phyloP scores from a whole-genome alignment of 176 grass and related monocot species.

The Musa schizocarpa region DNA sequence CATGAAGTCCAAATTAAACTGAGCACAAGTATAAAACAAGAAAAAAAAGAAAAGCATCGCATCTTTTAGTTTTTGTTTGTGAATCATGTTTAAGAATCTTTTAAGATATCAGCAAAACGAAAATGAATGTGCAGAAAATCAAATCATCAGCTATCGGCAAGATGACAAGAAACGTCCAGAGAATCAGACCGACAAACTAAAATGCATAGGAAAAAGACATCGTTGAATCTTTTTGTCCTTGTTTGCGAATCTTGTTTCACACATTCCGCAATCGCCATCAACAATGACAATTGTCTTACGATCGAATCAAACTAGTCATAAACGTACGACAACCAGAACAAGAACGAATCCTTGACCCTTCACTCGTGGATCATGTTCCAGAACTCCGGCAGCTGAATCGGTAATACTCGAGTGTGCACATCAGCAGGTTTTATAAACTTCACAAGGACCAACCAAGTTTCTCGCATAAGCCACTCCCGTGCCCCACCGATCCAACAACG shows the following conservation, averaged over 20 bases:
- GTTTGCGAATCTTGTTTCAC: too few species aligned
- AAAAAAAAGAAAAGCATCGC: not conserved
- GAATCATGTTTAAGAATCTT: not conserved
- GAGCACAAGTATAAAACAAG: not conserved
- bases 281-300: too few species aligned
- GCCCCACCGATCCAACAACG: not conserved
- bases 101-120: not conserved
- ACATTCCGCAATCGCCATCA: too few species aligned
- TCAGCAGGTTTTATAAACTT: too few species aligned
- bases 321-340: too few species aligned
- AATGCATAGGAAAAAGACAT: not conserved
- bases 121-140: not conserved
- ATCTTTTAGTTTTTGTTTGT: not conserved
- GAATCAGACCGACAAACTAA: not conserved
- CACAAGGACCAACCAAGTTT: not conserved
- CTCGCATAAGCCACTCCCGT: not conserved
- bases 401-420: too few species aligned
- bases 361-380: too few species aligned
- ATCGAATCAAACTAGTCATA: too few species aligned
- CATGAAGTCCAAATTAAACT: not conserved
- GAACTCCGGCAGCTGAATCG: too few species aligned
- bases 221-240: too few species aligned
- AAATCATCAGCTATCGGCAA: not conserved
- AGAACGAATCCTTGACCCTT: too few species aligned
- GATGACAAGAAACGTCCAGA: not conserved